Conservation (phyloP, 495 filamentous ascomycete genomes). For the Penicillium alfredii region DNA sequence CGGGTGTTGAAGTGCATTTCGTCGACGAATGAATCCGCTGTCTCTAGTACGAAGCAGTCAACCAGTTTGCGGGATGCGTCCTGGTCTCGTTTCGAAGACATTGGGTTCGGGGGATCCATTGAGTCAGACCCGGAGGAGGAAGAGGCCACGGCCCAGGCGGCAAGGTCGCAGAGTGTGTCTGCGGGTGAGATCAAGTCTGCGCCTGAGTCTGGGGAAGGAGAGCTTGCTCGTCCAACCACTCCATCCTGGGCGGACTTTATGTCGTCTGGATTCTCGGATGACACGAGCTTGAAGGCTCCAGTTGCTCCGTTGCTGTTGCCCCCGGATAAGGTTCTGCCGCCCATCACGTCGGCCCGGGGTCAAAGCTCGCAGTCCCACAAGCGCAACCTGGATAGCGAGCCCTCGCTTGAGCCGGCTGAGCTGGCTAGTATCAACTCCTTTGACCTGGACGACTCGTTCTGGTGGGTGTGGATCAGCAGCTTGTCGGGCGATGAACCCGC, state of each 20-base stretch:
- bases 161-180: conserved; percentile 25
- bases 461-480: conserved; percentile 99
- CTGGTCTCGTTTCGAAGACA: conserved; percentile 95
- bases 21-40: conserved; percentile 74
- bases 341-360: conserved; percentile 62
- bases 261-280: conserved; percentile 83
- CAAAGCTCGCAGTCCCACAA: conserved; percentile 86
- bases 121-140: conserved; percentile 61
- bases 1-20: conserved; percentile 86
- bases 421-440: conserved; percentile 82
- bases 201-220: conserved; percentile 54
- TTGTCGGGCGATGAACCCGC: conserved; percentile 82
- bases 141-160: conserved; percentile 35
- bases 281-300: conserved; percentile 46
- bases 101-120: conserved; percentile 79
- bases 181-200: conserved; percentile 46
- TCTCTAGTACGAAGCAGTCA: conserved; percentile 59
- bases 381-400: conserved; percentile 56
- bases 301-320: conserved; percentile 65
- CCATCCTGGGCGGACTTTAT: conserved; percentile 98
- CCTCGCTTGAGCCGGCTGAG: conserved; percentile 80
- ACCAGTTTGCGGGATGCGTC: conserved; percentile 74
- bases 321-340: conserved; percentile 85
- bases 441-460: conserved; percentile 92
- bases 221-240: conserved; percentile 79